Evolutionary conservation across 1,139 yeast species (phyloP), one percentile per base, ranked within the genome.

Genomic region (Scheffersomyces titani): DNA sequence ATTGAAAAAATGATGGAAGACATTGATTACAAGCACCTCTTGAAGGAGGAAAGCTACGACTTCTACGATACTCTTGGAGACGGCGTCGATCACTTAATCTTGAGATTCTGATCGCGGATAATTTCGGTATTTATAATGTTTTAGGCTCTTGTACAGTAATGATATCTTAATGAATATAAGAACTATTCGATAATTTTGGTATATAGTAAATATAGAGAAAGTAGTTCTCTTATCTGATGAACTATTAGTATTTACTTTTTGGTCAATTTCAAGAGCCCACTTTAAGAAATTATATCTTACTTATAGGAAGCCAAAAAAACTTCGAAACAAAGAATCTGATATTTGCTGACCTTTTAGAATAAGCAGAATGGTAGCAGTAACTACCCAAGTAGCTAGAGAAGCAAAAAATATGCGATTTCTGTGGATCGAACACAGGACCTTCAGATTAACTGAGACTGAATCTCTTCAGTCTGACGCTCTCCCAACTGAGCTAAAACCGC

Each of bases 381-480:
- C n/a, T n/a, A n/a, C n/a, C n/a, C n/a, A n/a, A 46, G 6, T 18
- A n/a, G 6, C 18, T 19, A 13, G 5, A 46, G 18, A 19, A 36
- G 51, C 46, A 59, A 53, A 63, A 58, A 56, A 55, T 52, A 58
- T 63, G 66, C 66, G 66, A 57, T 60, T 63, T 63, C 59, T 68
- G 83, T 78, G 83, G 83, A 78, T 79, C 82, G 83, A 79, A 79
- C 83, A 78, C 83, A 79, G 80, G 82, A 79, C 83, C 83, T 79
- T 76, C 82, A 78, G 82, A 78, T 78, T 68, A 70, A 69, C 74
- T 71, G 73, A 64, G 73, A 72, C 75, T 64, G 69, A 69, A 67
- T 59, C 58, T 62, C 90, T 87, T 87, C 90, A 87, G 91, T 87
- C 91, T 86, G 89, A 84, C 91, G 92, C 92, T 87, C 91, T 87